These are phyloP conservation scores for Mycena leptocephala DNA, from an alignment of 768 basidiomycete genomes.

Conservation along the genomic window DNA sequence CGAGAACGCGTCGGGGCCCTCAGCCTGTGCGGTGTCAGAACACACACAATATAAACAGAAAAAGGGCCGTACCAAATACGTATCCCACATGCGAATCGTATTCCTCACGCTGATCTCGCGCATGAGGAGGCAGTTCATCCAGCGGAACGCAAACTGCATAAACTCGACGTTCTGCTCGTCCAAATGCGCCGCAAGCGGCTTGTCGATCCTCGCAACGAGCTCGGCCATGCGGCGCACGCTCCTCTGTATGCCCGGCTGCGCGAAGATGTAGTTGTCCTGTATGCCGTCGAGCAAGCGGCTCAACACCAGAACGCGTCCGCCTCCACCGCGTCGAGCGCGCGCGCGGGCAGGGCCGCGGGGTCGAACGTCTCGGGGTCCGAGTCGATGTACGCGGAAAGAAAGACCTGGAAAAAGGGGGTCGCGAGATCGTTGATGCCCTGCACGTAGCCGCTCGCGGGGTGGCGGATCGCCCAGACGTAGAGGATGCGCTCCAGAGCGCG, in stretches of 20 bases:
- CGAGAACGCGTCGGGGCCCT: slow-evolving; percentile 97
- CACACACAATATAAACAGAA: not conserved
- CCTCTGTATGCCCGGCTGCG: slow-evolving; percentile 96
- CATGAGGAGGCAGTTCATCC: slow-evolving; percentile 99
- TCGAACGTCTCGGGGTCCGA: slow-evolving; percentile 94
- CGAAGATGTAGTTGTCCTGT: slow-evolving; percentile 97
- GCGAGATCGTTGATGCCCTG: slow-evolving; percentile 99
- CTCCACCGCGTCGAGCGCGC: slow-evolving; percentile 88
- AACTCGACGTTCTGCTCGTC: slow-evolving; percentile 96
- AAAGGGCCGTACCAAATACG: slow-evolving; percentile 84
- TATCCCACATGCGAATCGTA: slow-evolving; percentile 99
- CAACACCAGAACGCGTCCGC: slow-evolving; percentile 99
- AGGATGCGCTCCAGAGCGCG: slow-evolving; percentile 95
- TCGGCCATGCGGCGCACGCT: slow-evolving; percentile 96
- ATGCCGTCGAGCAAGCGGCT: slow-evolving; percentile 96
- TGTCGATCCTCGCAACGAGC: slow-evolving; percentile 92
- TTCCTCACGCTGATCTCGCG: slow-evolving; percentile 97
- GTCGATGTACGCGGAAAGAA: slow-evolving; percentile 95
- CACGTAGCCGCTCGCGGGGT: slow-evolving; percentile 98
- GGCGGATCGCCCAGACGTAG: slow-evolving; percentile 99
- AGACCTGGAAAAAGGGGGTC: slow-evolving; percentile 98
- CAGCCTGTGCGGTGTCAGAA: slow-evolving; percentile 72
- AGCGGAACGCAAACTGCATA: slow-evolving; percentile 99
- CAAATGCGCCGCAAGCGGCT: slow-evolving; percentile 90
- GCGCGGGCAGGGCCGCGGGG: slow-evolving; percentile 78